Conservation (phyloP, 225 moss, liverwort and hornwort genomes). For the Physcomitrellopsis africana region DNA sequence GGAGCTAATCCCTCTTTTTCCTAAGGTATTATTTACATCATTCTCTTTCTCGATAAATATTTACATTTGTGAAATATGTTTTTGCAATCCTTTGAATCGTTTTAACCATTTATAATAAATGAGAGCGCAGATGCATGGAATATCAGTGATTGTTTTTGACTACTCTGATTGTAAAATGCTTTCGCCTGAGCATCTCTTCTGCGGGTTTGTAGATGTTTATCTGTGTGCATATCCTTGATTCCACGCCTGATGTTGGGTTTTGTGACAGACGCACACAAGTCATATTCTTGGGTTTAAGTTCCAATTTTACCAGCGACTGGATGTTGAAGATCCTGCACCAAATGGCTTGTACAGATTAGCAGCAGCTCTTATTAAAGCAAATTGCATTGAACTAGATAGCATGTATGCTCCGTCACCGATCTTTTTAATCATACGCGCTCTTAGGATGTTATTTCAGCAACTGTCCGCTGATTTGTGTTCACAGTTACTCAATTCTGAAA, state of each 20-base stretch:
- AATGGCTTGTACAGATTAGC: conserved; percentile 98
- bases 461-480: background rate
- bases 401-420: conserved; percentile 59
- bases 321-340: conserved; percentile 95
- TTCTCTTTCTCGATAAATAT: conserved; percentile 4
- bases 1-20: conserved; percentile 97
- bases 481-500: background rate
- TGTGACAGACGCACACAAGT: conserved; percentile 87
- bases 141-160: background rate
- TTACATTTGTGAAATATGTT: background rate
- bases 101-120: background rate
- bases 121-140: no score
- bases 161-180: background rate
- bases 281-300: conserved; percentile 99
- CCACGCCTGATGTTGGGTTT: conserved; percentile 24
- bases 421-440: conserved; percentile 17
- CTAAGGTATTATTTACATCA: conserved; percentile 64
- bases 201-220: conserved; percentile 4
- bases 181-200: conserved; percentile 4
- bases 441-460: conserved; percentile 1
- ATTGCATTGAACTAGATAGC: conserved; percentile 98
- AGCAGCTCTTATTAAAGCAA: conserved; percentile 94
- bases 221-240: background rate
- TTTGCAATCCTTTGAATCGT: no score
- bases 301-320: conserved; percentile 91